A percentile compares a stretch with the other conserved stretches of the same genome.
Conservation (phyloP, 2,329 filamentous ascomycete genomes). For the Neonectria sp. region DNA sequence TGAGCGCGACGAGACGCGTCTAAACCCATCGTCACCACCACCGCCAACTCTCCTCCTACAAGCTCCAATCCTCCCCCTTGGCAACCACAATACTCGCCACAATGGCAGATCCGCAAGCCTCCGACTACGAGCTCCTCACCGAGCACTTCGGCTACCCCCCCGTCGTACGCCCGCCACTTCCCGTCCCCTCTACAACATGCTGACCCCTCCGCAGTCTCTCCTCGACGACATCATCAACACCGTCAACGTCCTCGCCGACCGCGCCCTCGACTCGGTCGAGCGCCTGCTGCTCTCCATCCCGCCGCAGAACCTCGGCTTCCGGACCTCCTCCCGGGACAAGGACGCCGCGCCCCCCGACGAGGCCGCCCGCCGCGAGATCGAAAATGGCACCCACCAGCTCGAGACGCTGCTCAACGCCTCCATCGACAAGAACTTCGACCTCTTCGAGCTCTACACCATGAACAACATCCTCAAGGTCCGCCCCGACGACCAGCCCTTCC, state of each 20-base stretch:
- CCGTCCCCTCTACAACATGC: neutral
- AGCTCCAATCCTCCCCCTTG: conserved; percentile 12
- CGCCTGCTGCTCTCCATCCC: conserved; percentile 82
- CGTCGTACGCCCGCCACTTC: conserved; percentile 72
- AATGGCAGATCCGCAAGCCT: conserved; percentile 55
- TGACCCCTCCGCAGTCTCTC: conserved; percentile 73
- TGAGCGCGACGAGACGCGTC: conserved; percentile 40
- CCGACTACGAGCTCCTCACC: conserved; percentile 81
- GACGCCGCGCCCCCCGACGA: conserved; percentile 53
- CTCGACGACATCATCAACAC: conserved; percentile 99
- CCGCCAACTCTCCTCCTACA: conserved; percentile 21
- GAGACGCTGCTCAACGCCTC: conserved; percentile 86
- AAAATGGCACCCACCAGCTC: conserved; percentile 88
- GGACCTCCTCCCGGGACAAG: conserved; percentile 61
- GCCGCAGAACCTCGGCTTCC: conserved; percentile 87
- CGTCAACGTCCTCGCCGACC: conserved; percentile 93
- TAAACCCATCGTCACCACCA: conserved; percentile 22
- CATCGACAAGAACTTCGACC: conserved; percentile 89
- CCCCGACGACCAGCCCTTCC: conserved; percentile 81
- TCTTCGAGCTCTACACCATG: conserved; percentile 91
- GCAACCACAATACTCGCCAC: conserved; percentile 30
- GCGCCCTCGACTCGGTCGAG: conserved; percentile 90
- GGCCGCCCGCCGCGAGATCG: conserved; percentile 77
- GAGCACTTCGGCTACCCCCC: conserved; percentile 97
- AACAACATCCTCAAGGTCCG: conserved; percentile 83